phyloP scores from a whole-genome alignment of 129 eudicot species.

The Flaveria linearis region DNA sequence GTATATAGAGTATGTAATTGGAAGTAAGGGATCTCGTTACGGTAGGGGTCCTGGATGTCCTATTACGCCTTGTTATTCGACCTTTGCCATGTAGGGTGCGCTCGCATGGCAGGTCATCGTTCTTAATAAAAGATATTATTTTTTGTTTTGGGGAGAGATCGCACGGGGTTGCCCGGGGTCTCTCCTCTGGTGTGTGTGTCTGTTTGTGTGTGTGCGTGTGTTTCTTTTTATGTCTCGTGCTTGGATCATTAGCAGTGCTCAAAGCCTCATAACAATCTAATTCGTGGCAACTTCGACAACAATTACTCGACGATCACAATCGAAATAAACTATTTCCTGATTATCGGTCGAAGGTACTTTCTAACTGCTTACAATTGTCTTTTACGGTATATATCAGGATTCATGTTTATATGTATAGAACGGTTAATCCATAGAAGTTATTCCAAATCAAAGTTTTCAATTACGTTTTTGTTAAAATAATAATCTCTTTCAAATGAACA shows the following conservation, averaged over 20 bases:
- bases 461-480: no score
- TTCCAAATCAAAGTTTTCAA: no score
- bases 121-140: conserved; percentile 25
- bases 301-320: not conserved
- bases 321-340: not conserved
- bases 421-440: not conserved
- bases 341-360: conserved; percentile 18
- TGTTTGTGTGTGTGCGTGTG: not conserved
- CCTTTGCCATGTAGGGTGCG: conserved; percentile 69
- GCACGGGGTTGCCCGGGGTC: conserved; percentile 47
- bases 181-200: conserved; percentile 33
- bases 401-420: not conserved
- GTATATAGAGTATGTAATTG: conserved; percentile 16
- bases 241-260: not conserved
- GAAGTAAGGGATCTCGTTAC: conserved; percentile 14
- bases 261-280: not conserved
- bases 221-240: not conserved
- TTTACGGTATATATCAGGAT: not conserved
- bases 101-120: conserved; percentile 61
- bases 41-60: conserved; percentile 8
- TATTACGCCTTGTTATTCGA: conserved; percentile 16
- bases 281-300: conserved; percentile 21
- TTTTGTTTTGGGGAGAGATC: conserved; percentile 40
- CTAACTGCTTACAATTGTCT: not conserved
- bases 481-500: no score